phyloP scores from a whole-genome alignment of 2,329 filamentous ascomycete species.

The Apiospora arundinis region DNA sequence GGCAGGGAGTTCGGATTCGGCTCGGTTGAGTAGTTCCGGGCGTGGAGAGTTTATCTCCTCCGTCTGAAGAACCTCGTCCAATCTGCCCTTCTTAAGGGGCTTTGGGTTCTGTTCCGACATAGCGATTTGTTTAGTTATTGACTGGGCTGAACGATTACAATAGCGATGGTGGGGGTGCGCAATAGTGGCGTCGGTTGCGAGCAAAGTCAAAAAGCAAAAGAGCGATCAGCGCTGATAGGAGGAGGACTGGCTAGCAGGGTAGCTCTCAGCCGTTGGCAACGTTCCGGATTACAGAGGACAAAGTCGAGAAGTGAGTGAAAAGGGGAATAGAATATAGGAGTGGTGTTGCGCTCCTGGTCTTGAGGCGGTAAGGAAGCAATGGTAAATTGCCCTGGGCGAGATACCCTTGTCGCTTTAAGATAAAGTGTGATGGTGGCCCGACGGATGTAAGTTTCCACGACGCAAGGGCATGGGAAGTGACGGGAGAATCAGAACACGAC shows the following conservation, averaged over 20 bases:
- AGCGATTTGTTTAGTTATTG: not conserved
- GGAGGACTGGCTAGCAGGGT: not conserved
- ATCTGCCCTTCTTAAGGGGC: constrained; percentile 15
- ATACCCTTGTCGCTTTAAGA: not conserved
- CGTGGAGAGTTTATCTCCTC: not conserved
- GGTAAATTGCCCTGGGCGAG: not conserved
- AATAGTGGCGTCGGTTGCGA: not conserved
- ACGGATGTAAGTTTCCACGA: constrained; percentile 1
- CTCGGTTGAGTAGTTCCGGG: constrained; percentile 5
- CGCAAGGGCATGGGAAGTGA: not conserved
- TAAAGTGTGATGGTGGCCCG: not conserved
- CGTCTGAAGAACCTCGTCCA: constrained; percentile 9
- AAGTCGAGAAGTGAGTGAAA: not conserved
- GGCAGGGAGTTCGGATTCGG: constrained; percentile 35
- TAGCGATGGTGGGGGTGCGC: constrained; percentile 4
- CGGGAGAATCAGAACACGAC: not conserved
- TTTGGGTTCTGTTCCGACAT: constrained; percentile 12
- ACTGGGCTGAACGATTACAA: not conserved
- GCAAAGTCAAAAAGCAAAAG: not conserved
- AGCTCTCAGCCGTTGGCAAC: constrained; percentile 3
- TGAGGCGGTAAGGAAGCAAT: constrained; percentile 5
- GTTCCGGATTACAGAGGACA: not conserved
- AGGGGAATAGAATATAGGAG: not conserved
- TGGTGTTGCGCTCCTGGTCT: not conserved
- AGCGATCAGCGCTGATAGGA: not conserved